These are phyloP conservation scores for Metschnikowia chrysomelidarum DNA, from an alignment of 805 yeast genomes.

Conservation along the genomic window DNA sequence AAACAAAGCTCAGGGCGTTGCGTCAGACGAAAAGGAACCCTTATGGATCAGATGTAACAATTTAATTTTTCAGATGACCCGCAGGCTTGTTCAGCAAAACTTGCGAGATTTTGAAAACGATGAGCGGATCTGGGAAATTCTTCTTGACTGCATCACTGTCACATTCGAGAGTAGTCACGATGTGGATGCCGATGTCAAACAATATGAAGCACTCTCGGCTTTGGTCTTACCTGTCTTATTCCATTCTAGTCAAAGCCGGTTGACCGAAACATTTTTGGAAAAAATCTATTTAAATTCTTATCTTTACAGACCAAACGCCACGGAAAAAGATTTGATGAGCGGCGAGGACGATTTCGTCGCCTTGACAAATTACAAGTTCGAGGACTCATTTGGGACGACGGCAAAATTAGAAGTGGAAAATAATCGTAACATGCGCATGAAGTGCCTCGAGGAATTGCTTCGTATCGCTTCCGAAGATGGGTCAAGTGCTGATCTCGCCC, in stretches of 20 bases:
- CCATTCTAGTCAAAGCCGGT: conserved; percentile 12
- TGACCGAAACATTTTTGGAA: conserved; percentile 44
- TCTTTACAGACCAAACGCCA: conserved; percentile 54
- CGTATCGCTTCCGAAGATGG: conserved; percentile 30
- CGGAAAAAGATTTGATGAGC: conserved; percentile 35
- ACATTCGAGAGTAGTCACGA: conserved; percentile 37
- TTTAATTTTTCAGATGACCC: conserved; percentile 36
- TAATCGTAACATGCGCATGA: conserved; percentile 48
- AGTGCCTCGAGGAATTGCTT: conserved; percentile 54
- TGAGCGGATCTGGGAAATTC: conserved; percentile 37
- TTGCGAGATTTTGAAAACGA: conserved; percentile 10
- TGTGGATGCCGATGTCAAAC: conserved; percentile 47
- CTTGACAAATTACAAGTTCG: conserved; percentile 36
- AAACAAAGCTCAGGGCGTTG: conserved; percentile 38
- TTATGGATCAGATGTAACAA: conserved; percentile 53
- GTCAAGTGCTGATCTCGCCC: conserved; percentile 12
- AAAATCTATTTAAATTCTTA: conserved; percentile 60
- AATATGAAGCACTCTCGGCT: conserved; percentile 41
- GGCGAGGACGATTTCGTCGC: conserved; percentile 20
- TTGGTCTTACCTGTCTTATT: conserved; percentile 42
- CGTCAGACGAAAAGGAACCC: conserved; percentile 31
- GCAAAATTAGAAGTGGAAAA: conserved; percentile 43
- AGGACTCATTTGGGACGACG: conserved; percentile 63
- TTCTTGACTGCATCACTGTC: conserved; percentile 40
- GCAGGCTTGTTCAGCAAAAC: conserved; percentile 25